Percentiles rank a stretch among this genome's conserved stretches.
These are phyloP conservation scores for Nigrospora oryzae DNA, from an alignment of 2,329 filamentous ascomycete genomes.

Conservation along the genomic window DNA sequence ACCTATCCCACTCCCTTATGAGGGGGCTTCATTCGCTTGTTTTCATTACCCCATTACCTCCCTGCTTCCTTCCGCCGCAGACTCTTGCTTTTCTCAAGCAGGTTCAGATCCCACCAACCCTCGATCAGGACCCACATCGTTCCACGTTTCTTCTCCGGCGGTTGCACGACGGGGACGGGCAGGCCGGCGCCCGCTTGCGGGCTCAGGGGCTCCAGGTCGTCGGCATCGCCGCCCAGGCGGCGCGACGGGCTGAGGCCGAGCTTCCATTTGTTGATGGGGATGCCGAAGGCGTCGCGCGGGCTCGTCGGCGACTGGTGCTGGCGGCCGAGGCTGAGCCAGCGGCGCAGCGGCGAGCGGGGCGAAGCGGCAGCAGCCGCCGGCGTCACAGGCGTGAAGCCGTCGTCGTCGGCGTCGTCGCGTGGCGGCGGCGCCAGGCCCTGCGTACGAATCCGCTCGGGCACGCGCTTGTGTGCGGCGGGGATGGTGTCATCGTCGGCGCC, in stretches of 20 bases:
- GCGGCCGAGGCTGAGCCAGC: constrained; percentile 6
- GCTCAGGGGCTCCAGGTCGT: constrained; percentile 16
- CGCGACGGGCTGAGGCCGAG: constrained; percentile 4
- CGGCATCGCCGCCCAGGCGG: background rate
- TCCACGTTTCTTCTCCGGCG: constrained; percentile 28
- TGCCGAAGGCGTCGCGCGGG: constrained; percentile 20
- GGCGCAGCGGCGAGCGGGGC: constrained; percentile 1
- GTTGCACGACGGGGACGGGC: constrained; percentile 1
- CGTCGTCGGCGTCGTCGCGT: constrained; percentile 11
- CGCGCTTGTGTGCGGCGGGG: constrained; percentile 9
- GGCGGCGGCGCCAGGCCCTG: constrained; percentile 11
- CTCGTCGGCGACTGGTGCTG: constrained; percentile 7
- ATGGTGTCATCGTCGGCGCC: background rate
- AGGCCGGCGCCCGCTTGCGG: constrained; percentile 5
- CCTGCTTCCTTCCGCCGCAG: constrained; percentile 8
- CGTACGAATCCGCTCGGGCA: constrained; percentile 8
- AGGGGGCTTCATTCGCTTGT: no score
- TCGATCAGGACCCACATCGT: constrained; percentile 40
- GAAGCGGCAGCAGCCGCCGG: constrained; percentile 14
- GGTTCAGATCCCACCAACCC: constrained; percentile 46
- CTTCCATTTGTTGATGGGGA: constrained; percentile 11
- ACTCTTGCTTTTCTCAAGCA: constrained; percentile 34
- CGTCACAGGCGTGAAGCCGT: constrained; percentile 18
- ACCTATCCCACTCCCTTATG: background rate
- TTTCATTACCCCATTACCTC: background rate